Evolutionary conservation across 805 yeast species (phyloP).

Genomic region (Kluyveromyces dobzhanskii): DNA sequence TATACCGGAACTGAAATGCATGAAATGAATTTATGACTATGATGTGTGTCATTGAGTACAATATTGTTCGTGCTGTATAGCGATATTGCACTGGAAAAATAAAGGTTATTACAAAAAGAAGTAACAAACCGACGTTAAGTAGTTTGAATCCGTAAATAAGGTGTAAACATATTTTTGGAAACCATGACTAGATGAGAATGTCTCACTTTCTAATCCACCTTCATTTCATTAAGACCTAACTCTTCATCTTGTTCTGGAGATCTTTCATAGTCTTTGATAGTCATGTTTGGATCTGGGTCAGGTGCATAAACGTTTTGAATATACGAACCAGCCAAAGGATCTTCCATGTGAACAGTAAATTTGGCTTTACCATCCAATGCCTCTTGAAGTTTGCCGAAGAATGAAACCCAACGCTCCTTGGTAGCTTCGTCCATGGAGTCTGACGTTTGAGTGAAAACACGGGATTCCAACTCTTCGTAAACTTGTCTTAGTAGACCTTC

Average conservation of each 20-base stretch:
- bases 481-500: conserved; percentile 92
- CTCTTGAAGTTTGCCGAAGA: conserved; percentile 63
- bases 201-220: conserved; percentile 15
- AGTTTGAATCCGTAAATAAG: too few species aligned
- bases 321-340: conserved; percentile 91
- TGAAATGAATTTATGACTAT: not conserved
- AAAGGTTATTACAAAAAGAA: too few species aligned
- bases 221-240: conserved; percentile 59
- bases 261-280: conserved; percentile 82
- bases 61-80: too few species aligned
- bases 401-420: conserved; percentile 72
- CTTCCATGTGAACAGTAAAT: conserved; percentile 84
- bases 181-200: too few species aligned
- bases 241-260: conserved; percentile 85
- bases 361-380: conserved; percentile 76
- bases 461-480: conserved; percentile 73
- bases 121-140: too few species aligned
- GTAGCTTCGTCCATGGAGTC: conserved; percentile 84
- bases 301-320: conserved; percentile 99
- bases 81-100: too few species aligned
- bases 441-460: conserved; percentile 78
- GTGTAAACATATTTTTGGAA: too few species aligned
- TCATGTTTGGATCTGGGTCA: conserved; percentile 95
- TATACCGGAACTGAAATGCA: not conserved
- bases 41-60: too few species aligned